These are phyloP conservation scores for Suillus hirtellus DNA, from an alignment of 768 basidiomycete species.

Conservation along the genomic window DNA sequence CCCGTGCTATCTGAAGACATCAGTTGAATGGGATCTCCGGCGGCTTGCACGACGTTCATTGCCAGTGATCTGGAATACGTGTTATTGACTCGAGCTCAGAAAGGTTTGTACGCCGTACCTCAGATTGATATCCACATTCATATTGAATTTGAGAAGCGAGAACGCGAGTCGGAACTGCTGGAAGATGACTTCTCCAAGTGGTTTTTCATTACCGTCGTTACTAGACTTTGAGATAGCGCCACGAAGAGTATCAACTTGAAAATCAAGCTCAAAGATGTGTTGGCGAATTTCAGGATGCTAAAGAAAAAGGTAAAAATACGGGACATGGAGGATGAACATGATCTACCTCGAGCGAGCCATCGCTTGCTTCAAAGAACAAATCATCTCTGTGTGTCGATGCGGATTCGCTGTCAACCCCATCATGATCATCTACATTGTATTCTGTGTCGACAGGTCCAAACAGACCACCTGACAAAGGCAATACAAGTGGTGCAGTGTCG, in stretches of 20 bases:
- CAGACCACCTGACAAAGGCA: conserved; percentile 55
- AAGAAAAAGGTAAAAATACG: conserved; percentile 4
- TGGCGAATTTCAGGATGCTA: conserved; percentile 45
- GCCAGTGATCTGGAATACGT: conserved; percentile 58
- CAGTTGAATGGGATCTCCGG: conserved; percentile 54
- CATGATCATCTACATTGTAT: conserved; percentile 69
- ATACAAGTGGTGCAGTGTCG: conserved; percentile 34
- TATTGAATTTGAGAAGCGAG: conserved; percentile 76
- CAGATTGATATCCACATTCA: conserved; percentile 82
- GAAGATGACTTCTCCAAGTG: conserved; percentile 76
- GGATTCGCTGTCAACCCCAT: conserved; percentile 45
- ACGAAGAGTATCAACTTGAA: conserved; percentile 81
- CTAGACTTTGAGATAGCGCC: conserved; percentile 76
- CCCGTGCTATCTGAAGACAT: conserved; percentile 58
- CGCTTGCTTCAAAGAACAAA: conserved; percentile 72
- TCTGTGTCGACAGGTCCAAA: conserved; percentile 58
- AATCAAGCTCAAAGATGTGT: conserved; percentile 79
- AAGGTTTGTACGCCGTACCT: conserved; percentile 43
- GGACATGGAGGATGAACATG: conserved; percentile 5
- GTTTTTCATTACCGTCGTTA: conserved; percentile 61
- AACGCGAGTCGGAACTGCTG: conserved; percentile 78
- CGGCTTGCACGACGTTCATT: conserved; percentile 69
- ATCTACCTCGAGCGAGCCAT: conserved; percentile 56
- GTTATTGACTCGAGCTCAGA: conserved; percentile 13
- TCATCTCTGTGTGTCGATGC: conserved; percentile 47